Evolutionary conservation across 345 rosid species (phyloP).

Genomic region (Geranium rotundifolium): DNA sequence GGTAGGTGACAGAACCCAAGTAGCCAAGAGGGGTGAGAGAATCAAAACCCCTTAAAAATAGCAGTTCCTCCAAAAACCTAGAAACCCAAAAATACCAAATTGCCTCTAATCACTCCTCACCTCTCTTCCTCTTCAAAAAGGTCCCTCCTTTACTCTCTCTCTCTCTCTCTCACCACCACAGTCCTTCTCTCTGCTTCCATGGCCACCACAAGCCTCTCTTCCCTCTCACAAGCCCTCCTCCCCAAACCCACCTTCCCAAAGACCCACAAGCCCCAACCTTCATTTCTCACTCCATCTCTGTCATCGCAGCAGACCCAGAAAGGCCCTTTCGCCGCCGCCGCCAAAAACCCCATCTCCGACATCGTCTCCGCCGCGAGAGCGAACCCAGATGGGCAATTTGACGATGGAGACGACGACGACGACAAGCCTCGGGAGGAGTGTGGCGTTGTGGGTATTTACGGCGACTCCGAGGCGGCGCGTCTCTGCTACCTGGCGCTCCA

Average conservation of each 20-base stretch:
- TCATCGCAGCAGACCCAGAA: conserved; percentile 15
- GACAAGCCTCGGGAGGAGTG: conserved; percentile 97
- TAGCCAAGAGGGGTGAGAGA: not conserved
- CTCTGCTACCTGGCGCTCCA: conserved; percentile 89
- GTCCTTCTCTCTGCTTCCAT: not conserved
- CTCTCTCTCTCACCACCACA: conserved; percentile 7
- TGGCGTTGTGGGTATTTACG: conserved; percentile 90
- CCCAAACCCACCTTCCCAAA: conserved; percentile 13
- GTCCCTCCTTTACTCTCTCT: conserved; percentile 1
- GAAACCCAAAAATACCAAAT: not conserved
- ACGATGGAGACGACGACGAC: conserved; percentile 17
- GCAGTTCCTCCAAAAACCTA: not conserved
- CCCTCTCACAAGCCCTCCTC: conserved; percentile 8
- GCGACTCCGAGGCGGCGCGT: conserved; percentile 85
- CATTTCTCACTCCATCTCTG: conserved; percentile 29
- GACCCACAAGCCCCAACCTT: conserved; percentile 10
- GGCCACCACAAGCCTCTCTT: conserved; percentile 10
- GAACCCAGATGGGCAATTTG: conserved; percentile 10
- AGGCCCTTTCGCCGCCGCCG: conserved; percentile 14
- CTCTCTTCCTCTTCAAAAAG: not conserved
- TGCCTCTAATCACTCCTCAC: not conserved
- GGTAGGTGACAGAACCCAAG: not conserved
- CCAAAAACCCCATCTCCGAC: conserved; percentile 32
- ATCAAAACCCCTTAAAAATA: not conserved
- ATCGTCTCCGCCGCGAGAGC: conserved; percentile 10